Base-by-base conservation (phyloP, 2,329 filamentous ascomycete genomes). In the Neofusicoccum umdonicola region DNA sequence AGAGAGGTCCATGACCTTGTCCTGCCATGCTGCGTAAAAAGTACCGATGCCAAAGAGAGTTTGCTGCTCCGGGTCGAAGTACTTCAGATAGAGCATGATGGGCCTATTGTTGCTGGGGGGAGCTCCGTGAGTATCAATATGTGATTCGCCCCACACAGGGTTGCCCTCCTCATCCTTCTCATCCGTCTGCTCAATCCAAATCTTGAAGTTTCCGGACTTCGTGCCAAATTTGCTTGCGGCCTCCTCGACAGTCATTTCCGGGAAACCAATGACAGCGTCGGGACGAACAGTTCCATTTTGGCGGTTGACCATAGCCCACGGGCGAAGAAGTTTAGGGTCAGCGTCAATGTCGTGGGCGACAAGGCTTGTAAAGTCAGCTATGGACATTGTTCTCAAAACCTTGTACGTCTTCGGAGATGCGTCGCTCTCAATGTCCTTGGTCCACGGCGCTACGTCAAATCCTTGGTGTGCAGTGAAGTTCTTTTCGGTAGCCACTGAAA, bases 301-400 rank as follows among this genome's bases (percentile, higher is more conserved):
- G 11, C 95, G 90, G 74, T 97, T 98, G 1, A 99, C 95, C 93
- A 99, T 97, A 63, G 92, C 87, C 96, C 95, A 99, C 17, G 97
- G 85, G 22, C 95, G 87, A 27, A 98, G 79, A 67, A 87, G 85
- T 64, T 87, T 87, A 0, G 89, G 82, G 50, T 93, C 88, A 57
- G 90, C 78, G 0, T 82, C 84, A 57, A 90, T 83, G 64, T 96
- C 90, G 44, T 86, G 79, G 0, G 90, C 93, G 66, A 98, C 84
- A 22, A 84, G 84, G 31, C 82, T 81, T 4, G 89, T 86, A 67
- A 98, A 88, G 7, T 97, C 90, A 52, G 87, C 82, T 68, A 98
- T 85, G 0, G 88, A 90, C 69, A 89, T 90, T n/a, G 88, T 83
- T 66, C 90, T 88, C 44, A 93, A 85, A 34, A 95, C 80, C 45